phyloP scores from a whole-genome alignment of 2,329 filamentous ascomycete genomes.

The Trichoderma brevicompactum region DNA sequence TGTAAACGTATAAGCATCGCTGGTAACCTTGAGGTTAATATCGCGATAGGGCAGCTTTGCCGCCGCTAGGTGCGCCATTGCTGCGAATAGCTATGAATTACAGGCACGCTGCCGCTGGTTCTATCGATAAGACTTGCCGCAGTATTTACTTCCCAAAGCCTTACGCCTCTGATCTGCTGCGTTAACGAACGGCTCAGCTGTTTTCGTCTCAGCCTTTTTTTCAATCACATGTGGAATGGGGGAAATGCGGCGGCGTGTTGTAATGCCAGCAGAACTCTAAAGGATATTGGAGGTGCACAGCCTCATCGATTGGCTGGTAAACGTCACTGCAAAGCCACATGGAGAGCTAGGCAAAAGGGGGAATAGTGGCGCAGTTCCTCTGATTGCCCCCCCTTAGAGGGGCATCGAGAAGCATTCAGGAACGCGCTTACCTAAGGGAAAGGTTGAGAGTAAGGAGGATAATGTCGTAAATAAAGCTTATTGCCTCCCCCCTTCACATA shows the following conservation, averaged over 20 bases:
- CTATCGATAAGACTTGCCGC: not conserved
- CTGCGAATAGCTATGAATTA: not conserved
- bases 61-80: constrained; percentile 46
- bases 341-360: constrained; percentile 21
- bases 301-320: constrained; percentile 15
- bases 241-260: constrained; percentile 8
- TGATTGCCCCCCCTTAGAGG: not conserved
- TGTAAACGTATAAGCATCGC: constrained; percentile 93
- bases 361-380: constrained; percentile 14
- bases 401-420: not conserved
- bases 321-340: constrained; percentile 28
- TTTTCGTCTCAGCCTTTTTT: not conserved
- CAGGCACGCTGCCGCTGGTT: not conserved
- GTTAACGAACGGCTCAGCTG: constrained; percentile 5
- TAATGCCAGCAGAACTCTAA: constrained; percentile 28
- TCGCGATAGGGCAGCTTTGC: constrained; percentile 77
- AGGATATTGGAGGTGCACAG: constrained; percentile 24
- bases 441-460: too few species aligned
- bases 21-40: constrained; percentile 93
- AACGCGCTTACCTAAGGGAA: not conserved
- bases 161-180: not conserved
- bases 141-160: not conserved
- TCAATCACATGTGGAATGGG: constrained; percentile 27
- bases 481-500: constrained; percentile 8
- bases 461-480: not conserved